These are phyloP conservation scores for Sphenostylis stenocarpa DNA, from an alignment of 306 rosid genomes.

Conservation along the genomic window DNA sequence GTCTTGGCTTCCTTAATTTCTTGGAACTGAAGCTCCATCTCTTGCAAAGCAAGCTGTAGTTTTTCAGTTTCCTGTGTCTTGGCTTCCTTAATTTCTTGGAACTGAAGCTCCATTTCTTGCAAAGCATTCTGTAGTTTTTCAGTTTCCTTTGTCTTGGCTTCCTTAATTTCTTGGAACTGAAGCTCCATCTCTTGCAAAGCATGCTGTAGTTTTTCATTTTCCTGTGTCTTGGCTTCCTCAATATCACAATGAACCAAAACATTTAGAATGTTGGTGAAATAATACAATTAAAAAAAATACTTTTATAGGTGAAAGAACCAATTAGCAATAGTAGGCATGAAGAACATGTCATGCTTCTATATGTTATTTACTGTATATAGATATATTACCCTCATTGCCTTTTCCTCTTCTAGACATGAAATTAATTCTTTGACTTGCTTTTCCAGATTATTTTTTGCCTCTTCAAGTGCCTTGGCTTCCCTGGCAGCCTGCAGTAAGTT, in stretches of 20 bases:
- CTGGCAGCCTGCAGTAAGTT: constrained; percentile 70
- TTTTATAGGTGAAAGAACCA: background rate
- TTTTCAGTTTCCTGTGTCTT: background rate
- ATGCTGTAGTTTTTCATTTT: too few species aligned
- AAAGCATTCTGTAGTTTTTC: background rate
- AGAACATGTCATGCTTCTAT: background rate
- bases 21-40: constrained; percentile 31
- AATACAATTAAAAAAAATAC: background rate
- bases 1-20: background rate
- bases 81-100: background rate
- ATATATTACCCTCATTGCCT: constrained; percentile 67
- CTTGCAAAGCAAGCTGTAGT: constrained; percentile 12
- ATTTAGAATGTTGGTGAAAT: constrained; percentile 32
- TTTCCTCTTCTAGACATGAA: constrained; percentile 62
- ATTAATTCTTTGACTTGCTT: constrained; percentile 86
- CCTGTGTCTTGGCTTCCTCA: constrained; percentile 57
- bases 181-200: background rate
- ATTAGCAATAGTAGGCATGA: background rate
- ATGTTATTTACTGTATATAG: constrained; percentile 17
- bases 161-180: background rate
- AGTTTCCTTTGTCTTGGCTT: background rate
- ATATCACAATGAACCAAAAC: constrained; percentile 38
- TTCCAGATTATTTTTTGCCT: constrained; percentile 77
- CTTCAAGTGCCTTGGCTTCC: constrained; percentile 90
- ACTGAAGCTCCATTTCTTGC: constrained; percentile 38